Evolutionary conservation across 768 basidiomycete species (phyloP).

Genomic region (Termitomyces sp.): DNA sequence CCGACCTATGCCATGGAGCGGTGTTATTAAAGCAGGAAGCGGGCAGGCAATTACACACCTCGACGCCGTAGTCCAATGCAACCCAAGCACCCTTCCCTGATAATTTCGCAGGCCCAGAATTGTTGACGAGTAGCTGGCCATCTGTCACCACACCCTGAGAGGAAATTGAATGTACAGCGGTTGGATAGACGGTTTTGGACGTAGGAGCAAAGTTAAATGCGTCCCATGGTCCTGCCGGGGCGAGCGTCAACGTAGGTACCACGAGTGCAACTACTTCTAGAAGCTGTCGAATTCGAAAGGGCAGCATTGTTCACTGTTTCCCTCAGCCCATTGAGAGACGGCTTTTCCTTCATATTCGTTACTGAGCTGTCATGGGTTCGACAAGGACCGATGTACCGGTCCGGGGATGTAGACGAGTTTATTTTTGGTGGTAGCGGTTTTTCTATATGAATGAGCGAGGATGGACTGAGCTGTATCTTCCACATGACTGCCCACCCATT

Average conservation of each 20-base stretch:
- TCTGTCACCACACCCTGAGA: constrained; percentile 29
- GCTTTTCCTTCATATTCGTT: neutral
- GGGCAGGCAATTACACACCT: constrained; percentile 25
- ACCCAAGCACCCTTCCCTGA: constrained; percentile 38
- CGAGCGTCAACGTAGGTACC: constrained; percentile 14
- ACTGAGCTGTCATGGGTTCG: neutral
- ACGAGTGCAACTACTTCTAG: neutral
- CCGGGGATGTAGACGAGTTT: neutral
- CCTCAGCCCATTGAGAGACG: neutral
- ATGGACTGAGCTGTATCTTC: no score
- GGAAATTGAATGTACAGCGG: constrained; percentile 26
- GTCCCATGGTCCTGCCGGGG: constrained; percentile 49
- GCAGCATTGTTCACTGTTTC: neutral
- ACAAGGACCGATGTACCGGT: neutral
- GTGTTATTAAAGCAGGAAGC: neutral
- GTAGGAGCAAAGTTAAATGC: constrained; percentile 44
- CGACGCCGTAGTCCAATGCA: constrained; percentile 50
- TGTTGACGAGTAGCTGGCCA: constrained; percentile 27
- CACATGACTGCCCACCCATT: no score
- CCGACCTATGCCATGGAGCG: constrained; percentile 34
- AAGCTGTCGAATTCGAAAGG: neutral
- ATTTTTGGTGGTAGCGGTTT: neutral
- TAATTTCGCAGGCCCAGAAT: constrained; percentile 33
- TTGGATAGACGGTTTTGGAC: constrained; percentile 40
- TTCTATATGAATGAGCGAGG: no score